Base-by-base conservation (phyloP, 176 grass and related monocot genomes). In the Aegilops speltoides region DNA sequence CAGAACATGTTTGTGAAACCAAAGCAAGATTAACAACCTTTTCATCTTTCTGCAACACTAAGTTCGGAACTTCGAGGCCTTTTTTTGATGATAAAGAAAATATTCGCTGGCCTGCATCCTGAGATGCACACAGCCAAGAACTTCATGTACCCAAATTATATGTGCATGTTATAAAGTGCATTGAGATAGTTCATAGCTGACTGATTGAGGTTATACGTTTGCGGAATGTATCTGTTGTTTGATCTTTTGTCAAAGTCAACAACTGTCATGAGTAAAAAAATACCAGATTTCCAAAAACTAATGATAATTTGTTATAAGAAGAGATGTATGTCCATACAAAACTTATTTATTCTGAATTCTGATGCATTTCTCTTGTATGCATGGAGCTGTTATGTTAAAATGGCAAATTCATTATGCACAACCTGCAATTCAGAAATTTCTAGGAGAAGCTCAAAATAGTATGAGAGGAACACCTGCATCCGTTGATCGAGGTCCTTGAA, bases 401-500 rank as follows among this genome's bases (percentile, higher is more conserved):
- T 7, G 32, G 37, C n/a, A 62, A 79, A 40, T 63, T 81, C 17
- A 33, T 25, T 11, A 73, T 48, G 77, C 10, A 68, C 12, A 54
- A 6, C 6, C 19, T 24, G 36, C 65, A 79, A n/a, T 20, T 37
- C 10, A 80, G 37, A 41, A 31, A 23, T 22, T 48, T 87, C 9
- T 81, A 73, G 6, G 1, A 9, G 9, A 83, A 77, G 45, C 59
- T 54, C 29, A 12, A 40, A 7, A 37, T 3, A 7, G 22, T 46
- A 24, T 48, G 16, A 46, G 36, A 77, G 7, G 25, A 79, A 64
- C 45, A 88, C 75, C 88, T 89, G 72, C 32, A 10, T 4, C 14
- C 9, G 7, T 8, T 26, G 57, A 48, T 84, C 60, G 33, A 91
- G 57, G 20, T 84, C 59, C 68, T 9, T 10, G 9, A 91, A 67